A percentile compares a stretch with the other conserved stretches of the same genome.
These are phyloP conservation scores for Artemisia annua DNA, from an alignment of 129 eudicot genomes.

Conservation along the genomic window DNA sequence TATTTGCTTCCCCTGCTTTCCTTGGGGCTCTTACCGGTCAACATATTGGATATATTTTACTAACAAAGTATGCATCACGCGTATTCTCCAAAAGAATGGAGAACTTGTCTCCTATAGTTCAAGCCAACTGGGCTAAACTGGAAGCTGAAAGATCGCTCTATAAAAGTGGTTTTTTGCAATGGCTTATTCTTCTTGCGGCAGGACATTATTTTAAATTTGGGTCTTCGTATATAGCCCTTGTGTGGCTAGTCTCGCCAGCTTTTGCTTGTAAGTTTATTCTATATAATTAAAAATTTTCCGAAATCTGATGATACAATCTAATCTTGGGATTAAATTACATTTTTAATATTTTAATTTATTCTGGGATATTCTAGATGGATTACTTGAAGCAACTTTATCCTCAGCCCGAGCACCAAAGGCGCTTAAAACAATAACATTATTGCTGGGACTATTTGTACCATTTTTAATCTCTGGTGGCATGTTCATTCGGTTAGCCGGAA, in stretches of 20 bases:
- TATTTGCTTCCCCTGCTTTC: conserved; percentile 77
- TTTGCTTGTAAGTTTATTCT: conserved; percentile 80
- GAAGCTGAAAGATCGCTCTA: conserved; percentile 92
- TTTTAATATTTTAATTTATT: conserved; percentile 31
- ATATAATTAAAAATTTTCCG: neutral
- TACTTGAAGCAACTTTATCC: conserved; percentile 94
- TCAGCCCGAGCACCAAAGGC: conserved; percentile 78
- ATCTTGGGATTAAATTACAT: neutral
- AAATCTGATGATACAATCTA: neutral
- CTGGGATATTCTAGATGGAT: conserved; percentile 59
- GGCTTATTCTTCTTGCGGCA: conserved; percentile 65
- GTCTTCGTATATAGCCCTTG: conserved; percentile 74
- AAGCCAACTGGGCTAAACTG: conserved; percentile 59
- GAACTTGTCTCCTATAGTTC: conserved; percentile 43
- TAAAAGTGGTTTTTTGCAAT: conserved; percentile 81
- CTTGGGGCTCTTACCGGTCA: conserved; percentile 94
- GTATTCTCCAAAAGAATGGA: conserved; percentile 41
- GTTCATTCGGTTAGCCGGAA: conserved; percentile 61
- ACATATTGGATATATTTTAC: conserved; percentile 59
- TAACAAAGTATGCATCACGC: conserved; percentile 42
- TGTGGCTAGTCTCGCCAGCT: conserved; percentile 87
- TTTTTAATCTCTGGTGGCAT: conserved; percentile 78
- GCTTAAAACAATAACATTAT: conserved; percentile 72
- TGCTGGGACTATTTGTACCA: conserved; percentile 70
- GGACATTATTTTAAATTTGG: conserved; percentile 74